These are phyloP conservation scores for Chalara sp. DNA, from an alignment of 2,329 filamentous ascomycete species.

Conservation along the genomic window DNA sequence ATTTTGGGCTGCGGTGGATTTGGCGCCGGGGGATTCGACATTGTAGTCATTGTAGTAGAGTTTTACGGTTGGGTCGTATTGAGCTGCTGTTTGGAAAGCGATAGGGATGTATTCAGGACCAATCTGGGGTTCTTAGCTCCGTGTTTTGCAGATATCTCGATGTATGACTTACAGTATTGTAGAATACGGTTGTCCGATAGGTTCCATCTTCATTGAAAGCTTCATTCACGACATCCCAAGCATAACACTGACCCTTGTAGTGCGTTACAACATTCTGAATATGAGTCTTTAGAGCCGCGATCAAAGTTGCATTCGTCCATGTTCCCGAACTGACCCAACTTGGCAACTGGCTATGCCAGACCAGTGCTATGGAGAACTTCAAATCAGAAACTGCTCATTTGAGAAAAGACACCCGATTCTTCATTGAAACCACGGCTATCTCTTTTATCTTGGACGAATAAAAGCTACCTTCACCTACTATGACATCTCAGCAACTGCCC, in stretches of 20 bases:
- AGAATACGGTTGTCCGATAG: slow-evolving; percentile 47
- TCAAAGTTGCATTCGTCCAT: slow-evolving; percentile 54
- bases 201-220: slow-evolving; percentile 51
- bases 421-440: too few species aligned
- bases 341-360: slow-evolving; percentile 46
- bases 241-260: slow-evolving; percentile 54
- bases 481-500: slow-evolving; percentile 56
- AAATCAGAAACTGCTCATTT: too few species aligned
- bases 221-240: slow-evolving; percentile 65
- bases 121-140: slow-evolving; percentile 20
- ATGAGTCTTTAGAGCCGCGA: slow-evolving; percentile 50
- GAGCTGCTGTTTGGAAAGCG: slow-evolving; percentile 21
- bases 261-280: slow-evolving; percentile 52
- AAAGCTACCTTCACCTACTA: slow-evolving; percentile 24
- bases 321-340: slow-evolving; percentile 41
- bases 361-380: slow-evolving; percentile 17
- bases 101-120: slow-evolving; percentile 44
- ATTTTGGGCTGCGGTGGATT: slow-evolving; percentile 36
- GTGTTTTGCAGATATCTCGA: slow-evolving; percentile 11
- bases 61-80: slow-evolving; percentile 20
- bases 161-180: slow-evolving; percentile 30
- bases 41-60: slow-evolving; percentile 51
- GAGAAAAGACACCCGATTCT: too few species aligned
- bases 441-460: too few species aligned
- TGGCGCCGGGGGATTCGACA: slow-evolving; percentile 47